Percentiles rank a stretch among this genome's conserved stretches.
Evolutionary conservation across 345 rosid genomes (phyloP).

Genomic region (Boechera divaricarpa): DNA sequence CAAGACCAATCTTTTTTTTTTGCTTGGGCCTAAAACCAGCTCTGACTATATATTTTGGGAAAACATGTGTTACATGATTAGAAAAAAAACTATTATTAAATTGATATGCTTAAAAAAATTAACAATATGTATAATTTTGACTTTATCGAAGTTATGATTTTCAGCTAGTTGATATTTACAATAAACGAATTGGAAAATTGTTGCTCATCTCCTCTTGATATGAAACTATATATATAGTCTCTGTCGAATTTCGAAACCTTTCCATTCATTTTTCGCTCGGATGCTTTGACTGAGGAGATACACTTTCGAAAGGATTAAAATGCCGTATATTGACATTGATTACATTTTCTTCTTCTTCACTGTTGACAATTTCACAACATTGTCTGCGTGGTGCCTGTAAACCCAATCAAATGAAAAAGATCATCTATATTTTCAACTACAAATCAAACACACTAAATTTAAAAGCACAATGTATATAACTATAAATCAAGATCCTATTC

Average conservation of each 20-base stretch:
- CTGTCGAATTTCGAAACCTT: not conserved
- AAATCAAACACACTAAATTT: not conserved
- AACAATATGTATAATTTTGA: not conserved
- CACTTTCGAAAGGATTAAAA: conserved; percentile 65
- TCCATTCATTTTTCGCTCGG: not conserved
- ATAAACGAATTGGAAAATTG: not conserved
- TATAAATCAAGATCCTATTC: not conserved
- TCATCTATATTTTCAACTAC: no score
- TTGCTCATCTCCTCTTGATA: not conserved
- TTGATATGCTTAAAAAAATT: not conserved
- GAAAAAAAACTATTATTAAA: not conserved
- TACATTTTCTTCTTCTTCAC: conserved; percentile 32
- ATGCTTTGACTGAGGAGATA: conserved; percentile 54
- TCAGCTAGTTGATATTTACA: conserved; percentile 18
- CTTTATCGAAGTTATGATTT: not conserved
- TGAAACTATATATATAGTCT: conserved; percentile 4
- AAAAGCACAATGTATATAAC: not conserved
- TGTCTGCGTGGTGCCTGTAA: conserved; percentile 73
- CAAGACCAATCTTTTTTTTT: not conserved
- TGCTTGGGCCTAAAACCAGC: not conserved
- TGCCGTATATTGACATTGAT: conserved; percentile 65
- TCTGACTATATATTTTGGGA: not conserved
- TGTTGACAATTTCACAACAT: conserved; percentile 46
- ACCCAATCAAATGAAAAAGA: not conserved
- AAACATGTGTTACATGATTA: not conserved